Percentiles rank a stretch among this genome's conserved stretches.
These are phyloP conservation scores for Xylaria sp. DNA, from an alignment of 495 filamentous ascomycete species.

Conservation along the genomic window DNA sequence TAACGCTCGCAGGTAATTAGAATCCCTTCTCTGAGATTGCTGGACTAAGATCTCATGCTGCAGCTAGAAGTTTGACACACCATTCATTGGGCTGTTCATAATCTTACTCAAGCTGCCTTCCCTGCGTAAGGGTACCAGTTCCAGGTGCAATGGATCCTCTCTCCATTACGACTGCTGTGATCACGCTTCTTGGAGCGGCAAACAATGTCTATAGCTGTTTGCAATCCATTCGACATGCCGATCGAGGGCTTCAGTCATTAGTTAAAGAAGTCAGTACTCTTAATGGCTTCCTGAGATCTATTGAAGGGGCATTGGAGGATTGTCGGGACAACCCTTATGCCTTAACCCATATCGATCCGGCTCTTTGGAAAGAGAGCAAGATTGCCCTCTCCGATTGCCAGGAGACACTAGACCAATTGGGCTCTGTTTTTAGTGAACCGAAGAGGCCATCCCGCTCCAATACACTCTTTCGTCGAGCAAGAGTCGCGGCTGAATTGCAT, in stretches of 20 bases:
- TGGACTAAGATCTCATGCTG: not conserved
- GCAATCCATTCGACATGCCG: constrained; percentile 26
- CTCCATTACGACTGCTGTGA: constrained; percentile 33
- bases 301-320: constrained; percentile 27
- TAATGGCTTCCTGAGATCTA: constrained; percentile 25
- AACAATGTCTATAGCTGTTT: constrained; percentile 25
- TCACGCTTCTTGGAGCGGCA: constrained; percentile 32
- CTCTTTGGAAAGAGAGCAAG: constrained; percentile 30
- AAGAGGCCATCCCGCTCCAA: constrained; percentile 26
- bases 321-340: constrained; percentile 26
- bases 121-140: not conserved
- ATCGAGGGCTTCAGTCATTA: constrained; percentile 17
- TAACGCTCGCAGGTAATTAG: not conserved
- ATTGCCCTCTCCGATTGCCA: constrained; percentile 28
- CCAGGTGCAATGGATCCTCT: constrained; percentile 33
- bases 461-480: constrained; percentile 26
- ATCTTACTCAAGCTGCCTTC: not conserved
- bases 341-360: constrained; percentile 27
- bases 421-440: constrained; percentile 15
- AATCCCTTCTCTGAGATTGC: not conserved
- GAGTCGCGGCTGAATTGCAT: constrained; percentile 24
- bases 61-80: not conserved
- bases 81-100: not conserved
- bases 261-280: constrained; percentile 26
- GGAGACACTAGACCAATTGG: constrained; percentile 22